Evolutionary conservation across 2,329 filamentous ascomycete species (phyloP).

Genomic region (Fusarium staphyleae): DNA sequence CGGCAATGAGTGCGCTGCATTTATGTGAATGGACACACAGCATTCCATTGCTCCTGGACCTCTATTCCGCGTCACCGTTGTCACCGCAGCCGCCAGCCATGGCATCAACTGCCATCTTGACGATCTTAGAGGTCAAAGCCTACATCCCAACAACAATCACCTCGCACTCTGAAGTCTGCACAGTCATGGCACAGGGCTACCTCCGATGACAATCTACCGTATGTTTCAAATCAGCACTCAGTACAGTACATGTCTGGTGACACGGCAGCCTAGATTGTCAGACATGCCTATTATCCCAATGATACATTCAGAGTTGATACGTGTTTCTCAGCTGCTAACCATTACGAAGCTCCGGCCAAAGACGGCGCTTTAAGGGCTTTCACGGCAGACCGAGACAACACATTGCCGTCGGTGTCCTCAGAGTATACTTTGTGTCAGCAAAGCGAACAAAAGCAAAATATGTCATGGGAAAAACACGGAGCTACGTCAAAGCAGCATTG

Average conservation of each 20-base stretch:
- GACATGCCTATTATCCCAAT: constrained; percentile 12
- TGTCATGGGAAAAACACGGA: constrained; percentile 4
- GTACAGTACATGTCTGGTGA: constrained; percentile 9
- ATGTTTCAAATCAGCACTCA: not conserved
- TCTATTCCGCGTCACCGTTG: constrained; percentile 29
- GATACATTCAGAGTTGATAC: constrained; percentile 1
- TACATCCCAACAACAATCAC: not conserved
- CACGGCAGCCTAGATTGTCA: constrained; percentile 2
- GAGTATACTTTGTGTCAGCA: constrained; percentile 14
- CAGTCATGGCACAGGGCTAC: not conserved
- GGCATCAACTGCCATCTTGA: not conserved
- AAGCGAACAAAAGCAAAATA: constrained; percentile 24
- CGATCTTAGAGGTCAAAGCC: not conserved
- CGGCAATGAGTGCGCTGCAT: constrained; percentile 41
- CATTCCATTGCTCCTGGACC: not conserved
- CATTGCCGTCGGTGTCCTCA: constrained; percentile 10
- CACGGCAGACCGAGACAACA: constrained; percentile 14
- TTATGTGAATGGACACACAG: constrained; percentile 1
- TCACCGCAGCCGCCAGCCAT: constrained; percentile 27
- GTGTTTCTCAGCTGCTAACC: constrained; percentile 24
- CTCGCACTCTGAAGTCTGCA: not conserved
- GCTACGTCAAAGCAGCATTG: constrained; percentile 7
- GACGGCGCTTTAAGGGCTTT: constrained; percentile 1
- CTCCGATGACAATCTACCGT: not conserved
- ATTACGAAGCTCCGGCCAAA: constrained; percentile 19